Evolutionary conservation across 371 early-diverging fungal genomes (phyloP).

Genomic region (Syncephalis fuscata): DNA sequence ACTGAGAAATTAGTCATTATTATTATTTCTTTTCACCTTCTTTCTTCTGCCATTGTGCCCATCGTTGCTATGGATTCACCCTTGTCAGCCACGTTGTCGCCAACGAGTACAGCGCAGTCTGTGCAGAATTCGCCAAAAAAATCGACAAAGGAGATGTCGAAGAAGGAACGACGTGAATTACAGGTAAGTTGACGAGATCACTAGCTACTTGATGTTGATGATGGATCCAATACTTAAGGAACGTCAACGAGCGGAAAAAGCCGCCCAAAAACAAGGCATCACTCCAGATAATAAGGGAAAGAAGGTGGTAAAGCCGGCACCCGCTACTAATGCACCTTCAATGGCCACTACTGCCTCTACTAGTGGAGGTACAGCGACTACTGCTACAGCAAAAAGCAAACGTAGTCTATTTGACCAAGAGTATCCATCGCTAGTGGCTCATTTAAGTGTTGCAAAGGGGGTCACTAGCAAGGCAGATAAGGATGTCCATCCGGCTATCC

Average conservation of each 20-base stretch:
- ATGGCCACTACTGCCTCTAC: no score
- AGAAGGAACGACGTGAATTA: conserved; percentile 74
- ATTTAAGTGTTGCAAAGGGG: conserved; percentile 40
- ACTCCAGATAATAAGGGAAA: conserved; percentile 9
- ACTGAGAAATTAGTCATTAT: no score
- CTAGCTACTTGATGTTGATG: background rate
- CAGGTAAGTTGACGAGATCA: conserved; percentile 15
- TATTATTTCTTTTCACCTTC: no score
- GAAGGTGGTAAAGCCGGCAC: no score
- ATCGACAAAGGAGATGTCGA: conserved; percentile 62
- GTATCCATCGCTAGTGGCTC: conserved; percentile 30
- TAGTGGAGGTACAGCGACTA: background rate
- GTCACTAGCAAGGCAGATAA: conserved; percentile 26
- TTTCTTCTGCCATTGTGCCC: no score
- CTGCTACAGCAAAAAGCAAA: conserved; percentile 1
- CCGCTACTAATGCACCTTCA: no score
- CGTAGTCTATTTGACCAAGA: conserved; percentile 12
- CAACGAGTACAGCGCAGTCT: no score
- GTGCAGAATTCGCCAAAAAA: conserved; percentile 11
- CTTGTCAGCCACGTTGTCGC: no score
- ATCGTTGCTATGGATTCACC: no score
- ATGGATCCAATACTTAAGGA: conserved; percentile 24
- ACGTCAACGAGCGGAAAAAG: conserved; percentile 55
- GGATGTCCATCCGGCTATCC: conserved; percentile 77
- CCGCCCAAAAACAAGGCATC: conserved; percentile 24